Conservation (phyloP, 192 early-diverging fungal species). For the Rhizophagus prolifer region DNA sequence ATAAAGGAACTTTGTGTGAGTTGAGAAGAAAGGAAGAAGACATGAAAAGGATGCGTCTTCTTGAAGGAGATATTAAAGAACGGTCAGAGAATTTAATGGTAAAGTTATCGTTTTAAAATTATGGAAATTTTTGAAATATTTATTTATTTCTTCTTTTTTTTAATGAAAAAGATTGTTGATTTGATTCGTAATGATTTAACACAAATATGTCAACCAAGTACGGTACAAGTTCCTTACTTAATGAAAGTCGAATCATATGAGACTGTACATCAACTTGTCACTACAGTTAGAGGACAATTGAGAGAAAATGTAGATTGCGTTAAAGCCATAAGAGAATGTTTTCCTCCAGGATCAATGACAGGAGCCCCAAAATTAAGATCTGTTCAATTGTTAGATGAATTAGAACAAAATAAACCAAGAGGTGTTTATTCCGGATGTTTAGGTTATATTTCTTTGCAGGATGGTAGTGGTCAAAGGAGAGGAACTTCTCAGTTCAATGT, state of each 20-base stretch:
- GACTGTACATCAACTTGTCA: constrained; percentile 91
- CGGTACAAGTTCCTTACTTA: constrained; percentile 75
- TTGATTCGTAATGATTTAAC: constrained; percentile 92
- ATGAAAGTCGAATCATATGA: constrained; percentile 90
- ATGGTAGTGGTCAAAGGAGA: constrained; percentile 28
- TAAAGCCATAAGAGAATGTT: constrained; percentile 71
- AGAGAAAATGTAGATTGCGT: constrained; percentile 60
- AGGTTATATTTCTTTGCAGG: constrained; percentile 75
- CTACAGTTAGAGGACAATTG: constrained; percentile 73
- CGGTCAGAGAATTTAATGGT: constrained; percentile 97
- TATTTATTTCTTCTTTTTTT: constrained; percentile 1
- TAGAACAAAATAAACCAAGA: constrained; percentile 69
- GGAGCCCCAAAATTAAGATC: constrained; percentile 94
- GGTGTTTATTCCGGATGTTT: constrained; percentile 89
- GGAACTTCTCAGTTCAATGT: constrained; percentile 76
- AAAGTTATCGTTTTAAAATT: neutral
- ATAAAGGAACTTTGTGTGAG: constrained; percentile 35
- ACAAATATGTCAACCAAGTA: constrained; percentile 62
- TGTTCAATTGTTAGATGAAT: constrained; percentile 69
- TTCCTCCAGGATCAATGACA: constrained; percentile 97
- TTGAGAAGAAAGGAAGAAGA: constrained; percentile 36
- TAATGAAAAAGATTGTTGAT: constrained; percentile 77
- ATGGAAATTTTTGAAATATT: neutral
- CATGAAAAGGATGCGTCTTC: constrained; percentile 37
- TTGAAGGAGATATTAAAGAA: constrained; percentile 81